Conservation (phyloP, 2,329 filamentous ascomycete genomes). For the Paecilomyces fulvus region DNA sequence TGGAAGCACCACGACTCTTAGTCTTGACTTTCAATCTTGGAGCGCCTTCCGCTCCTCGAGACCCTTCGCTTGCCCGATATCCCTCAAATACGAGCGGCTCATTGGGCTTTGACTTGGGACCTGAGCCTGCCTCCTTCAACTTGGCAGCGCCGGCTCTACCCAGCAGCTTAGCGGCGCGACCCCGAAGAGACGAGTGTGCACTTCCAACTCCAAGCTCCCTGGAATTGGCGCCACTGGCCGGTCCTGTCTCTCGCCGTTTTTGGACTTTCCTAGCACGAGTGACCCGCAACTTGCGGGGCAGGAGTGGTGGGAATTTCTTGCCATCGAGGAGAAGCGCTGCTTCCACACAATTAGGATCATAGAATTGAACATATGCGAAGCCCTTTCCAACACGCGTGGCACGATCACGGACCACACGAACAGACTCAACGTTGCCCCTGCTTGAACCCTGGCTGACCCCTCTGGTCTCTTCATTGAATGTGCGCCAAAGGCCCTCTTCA, state of each 20-base stretch:
- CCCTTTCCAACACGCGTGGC: conserved; percentile 92
- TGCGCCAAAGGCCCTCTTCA: conserved; percentile 64
- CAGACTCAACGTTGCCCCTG: conserved; percentile 79
- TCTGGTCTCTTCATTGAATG: conserved; percentile 29
- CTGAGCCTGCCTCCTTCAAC: conserved; percentile 18
- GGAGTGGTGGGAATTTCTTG: conserved; percentile 88
- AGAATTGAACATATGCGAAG: conserved; percentile 95
- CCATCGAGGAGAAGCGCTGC: conserved; percentile 79
- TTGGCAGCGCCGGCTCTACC: conserved; percentile 31
- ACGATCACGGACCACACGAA: conserved; percentile 81
- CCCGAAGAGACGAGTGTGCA: conserved; percentile 28
- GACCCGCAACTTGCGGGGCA: conserved; percentile 81
- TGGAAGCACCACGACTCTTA: conserved; percentile 29
- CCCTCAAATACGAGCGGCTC: conserved; percentile 38
- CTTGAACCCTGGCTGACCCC: conserved; percentile 30
- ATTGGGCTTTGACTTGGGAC: conserved; percentile 2
- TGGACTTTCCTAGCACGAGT: conserved; percentile 68
- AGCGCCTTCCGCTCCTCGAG: conserved; percentile 11
- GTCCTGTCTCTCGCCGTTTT: conserved; percentile 29
- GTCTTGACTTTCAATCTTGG: conserved; percentile 26
- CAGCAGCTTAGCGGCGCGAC: conserved; percentile 30
- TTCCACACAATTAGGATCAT: conserved; percentile 81
- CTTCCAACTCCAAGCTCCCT: conserved; percentile 18
- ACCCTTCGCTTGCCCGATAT: conserved; percentile 30
- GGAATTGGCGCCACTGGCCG: conserved; percentile 8